These are phyloP conservation scores for Colletotrichum falcatum DNA, from an alignment of 2,329 filamentous ascomycete species.

Conservation along the genomic window DNA sequence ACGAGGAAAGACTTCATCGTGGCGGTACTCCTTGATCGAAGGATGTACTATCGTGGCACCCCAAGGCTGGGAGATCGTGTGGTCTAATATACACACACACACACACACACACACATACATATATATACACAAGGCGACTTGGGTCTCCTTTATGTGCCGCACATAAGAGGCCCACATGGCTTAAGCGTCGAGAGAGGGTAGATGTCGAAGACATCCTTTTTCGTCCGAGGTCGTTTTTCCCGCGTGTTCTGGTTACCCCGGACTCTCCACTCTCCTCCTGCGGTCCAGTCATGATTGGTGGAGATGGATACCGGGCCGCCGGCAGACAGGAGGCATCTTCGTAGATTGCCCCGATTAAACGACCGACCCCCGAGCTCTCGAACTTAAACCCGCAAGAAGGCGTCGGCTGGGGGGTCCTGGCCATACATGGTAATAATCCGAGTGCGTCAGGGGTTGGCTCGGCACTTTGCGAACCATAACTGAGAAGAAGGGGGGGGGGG, in stretches of 20 bases:
- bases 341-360: constrained; percentile 22
- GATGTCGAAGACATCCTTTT: too few relatives aligned
- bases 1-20: constrained; percentile 36
- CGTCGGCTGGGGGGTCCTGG: constrained; percentile 2
- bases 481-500: too few relatives aligned
- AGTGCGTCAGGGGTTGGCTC: constrained; percentile 10
- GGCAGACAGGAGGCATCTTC: constrained; percentile 16
- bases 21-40: background rate
- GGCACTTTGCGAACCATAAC: background rate
- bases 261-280: background rate
- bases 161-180: constrained; percentile 1
- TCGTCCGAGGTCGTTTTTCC: background rate
- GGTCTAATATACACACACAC: too few relatives aligned
- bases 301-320: constrained; percentile 8
- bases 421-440: constrained; percentile 2
- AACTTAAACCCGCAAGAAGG: constrained; percentile 11
- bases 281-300: constrained; percentile 21
- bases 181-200: background rate
- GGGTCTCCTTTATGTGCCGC: constrained; percentile 25
- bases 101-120: too few relatives aligned
- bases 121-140: background rate
- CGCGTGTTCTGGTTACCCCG: constrained; percentile 1
- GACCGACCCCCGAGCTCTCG: constrained; percentile 17
- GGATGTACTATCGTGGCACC: constrained; percentile 9
- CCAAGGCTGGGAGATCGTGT: background rate